Percentiles rank a stretch among this genome's conserved stretches.
Evolutionary conservation across 208 protist species (phyloP).

Genomic region (Leishmania martiniquensis): DNA sequence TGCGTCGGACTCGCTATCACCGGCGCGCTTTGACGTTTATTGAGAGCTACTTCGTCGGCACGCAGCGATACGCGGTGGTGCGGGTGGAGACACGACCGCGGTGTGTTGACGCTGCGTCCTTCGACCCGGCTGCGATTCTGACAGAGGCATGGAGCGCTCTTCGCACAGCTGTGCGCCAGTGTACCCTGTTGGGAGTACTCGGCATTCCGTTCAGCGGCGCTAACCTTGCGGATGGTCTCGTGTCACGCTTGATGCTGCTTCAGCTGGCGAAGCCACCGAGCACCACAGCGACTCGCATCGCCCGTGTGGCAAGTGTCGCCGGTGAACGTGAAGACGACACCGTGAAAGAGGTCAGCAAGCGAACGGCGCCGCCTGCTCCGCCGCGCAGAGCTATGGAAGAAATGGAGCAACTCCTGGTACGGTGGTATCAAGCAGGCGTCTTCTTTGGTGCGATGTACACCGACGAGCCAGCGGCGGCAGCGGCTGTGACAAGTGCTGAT

Average conservation of each 20-base stretch:
- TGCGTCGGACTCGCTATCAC: slow-evolving; percentile 51
- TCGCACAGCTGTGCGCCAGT: slow-evolving; percentile 19
- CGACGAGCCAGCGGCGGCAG: slow-evolving; percentile 86
- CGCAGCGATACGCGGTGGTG: slow-evolving; percentile 94
- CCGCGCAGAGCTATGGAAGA: slow-evolving; percentile 3
- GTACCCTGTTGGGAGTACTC: slow-evolving; percentile 61
- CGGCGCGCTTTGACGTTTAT: slow-evolving; percentile 95
- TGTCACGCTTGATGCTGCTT: background rate
- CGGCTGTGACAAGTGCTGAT: slow-evolving; percentile 62
- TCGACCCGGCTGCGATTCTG: slow-evolving; percentile 8
- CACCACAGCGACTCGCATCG: background rate
- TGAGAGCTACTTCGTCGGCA: slow-evolving; percentile 96
- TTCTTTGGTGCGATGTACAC: slow-evolving; percentile 95
- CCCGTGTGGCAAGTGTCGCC: background rate
- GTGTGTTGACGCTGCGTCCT: background rate
- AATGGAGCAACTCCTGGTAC: slow-evolving; percentile 87
- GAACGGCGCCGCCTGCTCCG: background rate
- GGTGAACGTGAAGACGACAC: background rate
- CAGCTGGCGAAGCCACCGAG: background rate
- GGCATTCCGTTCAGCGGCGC: slow-evolving; percentile 95
- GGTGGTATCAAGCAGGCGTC: slow-evolving; percentile 96
- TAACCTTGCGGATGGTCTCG: slow-evolving; percentile 94
- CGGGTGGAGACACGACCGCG: slow-evolving; percentile 25
- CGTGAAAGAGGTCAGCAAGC: background rate
- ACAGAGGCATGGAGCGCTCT: slow-evolving; percentile 18